These are phyloP conservation scores for Neopestalotiopsis rosae DNA, from an alignment of 2,329 filamentous ascomycete genomes.

Conservation along the genomic window DNA sequence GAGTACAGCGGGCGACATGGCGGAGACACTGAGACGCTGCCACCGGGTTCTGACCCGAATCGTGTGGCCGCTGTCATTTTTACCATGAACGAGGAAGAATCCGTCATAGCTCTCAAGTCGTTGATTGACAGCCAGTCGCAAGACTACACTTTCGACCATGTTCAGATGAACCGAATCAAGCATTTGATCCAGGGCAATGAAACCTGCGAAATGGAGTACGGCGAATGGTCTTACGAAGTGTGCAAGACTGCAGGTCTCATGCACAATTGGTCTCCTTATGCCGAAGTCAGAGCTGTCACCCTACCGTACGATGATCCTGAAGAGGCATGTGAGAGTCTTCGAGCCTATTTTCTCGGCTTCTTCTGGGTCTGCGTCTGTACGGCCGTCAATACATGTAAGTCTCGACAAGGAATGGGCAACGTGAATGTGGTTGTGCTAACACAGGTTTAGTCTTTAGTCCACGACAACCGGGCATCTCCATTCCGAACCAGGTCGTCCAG, in stretches of 20 bases:
- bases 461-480: constrained; percentile 45
- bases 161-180: constrained; percentile 26
- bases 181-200: constrained; percentile 30
- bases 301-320: constrained; percentile 33
- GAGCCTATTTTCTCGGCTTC: constrained; percentile 34
- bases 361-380: constrained; percentile 29
- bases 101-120: constrained; percentile 22
- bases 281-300: constrained; percentile 49
- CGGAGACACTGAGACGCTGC: constrained; percentile 30
- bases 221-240: constrained; percentile 34
- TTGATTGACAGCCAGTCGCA: constrained; percentile 29
- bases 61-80: constrained; percentile 30
- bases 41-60: constrained; percentile 31
- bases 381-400: constrained; percentile 19
- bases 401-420: neutral
- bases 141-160: constrained; percentile 35
- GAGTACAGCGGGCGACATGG: constrained; percentile 34
- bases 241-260: constrained; percentile 37
- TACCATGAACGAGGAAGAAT: constrained; percentile 30
- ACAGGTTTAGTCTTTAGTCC: constrained; percentile 43
- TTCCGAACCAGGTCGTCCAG: constrained; percentile 46
- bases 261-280: constrained; percentile 42
- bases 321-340: constrained; percentile 34
- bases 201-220: constrained; percentile 32
- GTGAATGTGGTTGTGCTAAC: constrained; percentile 28